phyloP scores from a whole-genome alignment of 768 basidiomycete genomes.

The Auricularia cornea region DNA sequence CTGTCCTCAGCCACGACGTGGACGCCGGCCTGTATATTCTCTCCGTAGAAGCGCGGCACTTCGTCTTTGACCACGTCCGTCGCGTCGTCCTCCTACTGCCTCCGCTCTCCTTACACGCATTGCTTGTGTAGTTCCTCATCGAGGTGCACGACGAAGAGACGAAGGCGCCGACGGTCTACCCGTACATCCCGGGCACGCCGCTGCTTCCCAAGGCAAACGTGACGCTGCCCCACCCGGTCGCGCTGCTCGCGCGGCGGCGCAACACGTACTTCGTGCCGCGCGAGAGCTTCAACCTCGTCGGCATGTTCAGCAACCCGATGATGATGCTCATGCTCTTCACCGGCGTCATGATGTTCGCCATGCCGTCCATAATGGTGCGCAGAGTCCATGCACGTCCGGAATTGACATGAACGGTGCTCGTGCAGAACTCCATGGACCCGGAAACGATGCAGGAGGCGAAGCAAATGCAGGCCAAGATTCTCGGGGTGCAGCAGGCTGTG shows the following conservation, averaged over 20 bases:
- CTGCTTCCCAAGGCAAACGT: conserved; percentile 44
- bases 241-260: conserved; percentile 44
- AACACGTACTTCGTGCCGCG: conserved; percentile 58
- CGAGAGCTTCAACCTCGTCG: conserved; percentile 64
- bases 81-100: background rate
- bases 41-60: conserved; percentile 57
- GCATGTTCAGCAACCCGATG: conserved; percentile 80
- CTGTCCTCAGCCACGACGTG: conserved; percentile 48
- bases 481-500: conserved; percentile 47
- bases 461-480: conserved; percentile 48
- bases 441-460: conserved; percentile 58
- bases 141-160: conserved; percentile 41
- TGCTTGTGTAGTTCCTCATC: conserved; percentile 47
- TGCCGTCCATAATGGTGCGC: conserved; percentile 69
- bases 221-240: conserved; percentile 55
- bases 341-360: conserved; percentile 57
- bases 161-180: conserved; percentile 37
- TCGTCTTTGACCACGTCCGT: conserved; percentile 60
- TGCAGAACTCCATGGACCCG: conserved; percentile 69
- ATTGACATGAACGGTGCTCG: background rate
- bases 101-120: background rate
- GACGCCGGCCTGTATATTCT: conserved; percentile 61
- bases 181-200: conserved; percentile 63
- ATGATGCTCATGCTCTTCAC: conserved; percentile 68
- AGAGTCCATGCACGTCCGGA: background rate